phyloP scores from a whole-genome alignment of 345 rosid genomes.

The Melaleuca alternifolia region DNA sequence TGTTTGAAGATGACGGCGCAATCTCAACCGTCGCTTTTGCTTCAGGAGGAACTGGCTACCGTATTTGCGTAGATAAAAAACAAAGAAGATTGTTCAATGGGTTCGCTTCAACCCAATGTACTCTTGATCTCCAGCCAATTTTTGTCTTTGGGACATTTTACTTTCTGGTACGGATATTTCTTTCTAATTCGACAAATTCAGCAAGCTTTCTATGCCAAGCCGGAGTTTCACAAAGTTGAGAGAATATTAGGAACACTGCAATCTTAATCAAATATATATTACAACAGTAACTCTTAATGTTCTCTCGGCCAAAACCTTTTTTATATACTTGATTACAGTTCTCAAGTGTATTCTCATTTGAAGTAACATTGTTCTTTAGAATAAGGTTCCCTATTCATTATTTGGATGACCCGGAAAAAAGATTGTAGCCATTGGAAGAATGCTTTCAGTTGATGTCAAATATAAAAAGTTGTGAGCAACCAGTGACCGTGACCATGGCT shows the following conservation, averaged over 20 bases:
- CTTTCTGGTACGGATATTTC: neutral
- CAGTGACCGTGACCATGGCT: no score
- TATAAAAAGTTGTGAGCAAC: no score
- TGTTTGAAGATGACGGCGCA: neutral
- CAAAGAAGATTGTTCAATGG: neutral
- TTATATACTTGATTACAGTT: no score
- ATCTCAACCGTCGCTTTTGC: neutral
- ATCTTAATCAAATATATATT: neutral
- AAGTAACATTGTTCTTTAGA: no score
- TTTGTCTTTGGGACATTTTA: neutral
- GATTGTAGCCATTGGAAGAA: no score
- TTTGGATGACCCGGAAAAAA: no score
- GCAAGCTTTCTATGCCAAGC: neutral
- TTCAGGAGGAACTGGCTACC: neutral
- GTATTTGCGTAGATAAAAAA: neutral
- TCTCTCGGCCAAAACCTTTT: no score
- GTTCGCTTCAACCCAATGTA: neutral
- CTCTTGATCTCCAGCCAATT: neutral
- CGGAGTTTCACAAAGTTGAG: neutral
- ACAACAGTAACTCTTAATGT: neutral
- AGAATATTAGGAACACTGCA: no score
- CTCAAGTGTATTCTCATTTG: no score
- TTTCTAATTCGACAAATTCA: neutral
- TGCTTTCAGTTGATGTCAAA: no score
- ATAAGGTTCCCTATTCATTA: no score